phyloP scores from a whole-genome alignment of 179 eudicot genomes.

The Silene vulgaris region DNA sequence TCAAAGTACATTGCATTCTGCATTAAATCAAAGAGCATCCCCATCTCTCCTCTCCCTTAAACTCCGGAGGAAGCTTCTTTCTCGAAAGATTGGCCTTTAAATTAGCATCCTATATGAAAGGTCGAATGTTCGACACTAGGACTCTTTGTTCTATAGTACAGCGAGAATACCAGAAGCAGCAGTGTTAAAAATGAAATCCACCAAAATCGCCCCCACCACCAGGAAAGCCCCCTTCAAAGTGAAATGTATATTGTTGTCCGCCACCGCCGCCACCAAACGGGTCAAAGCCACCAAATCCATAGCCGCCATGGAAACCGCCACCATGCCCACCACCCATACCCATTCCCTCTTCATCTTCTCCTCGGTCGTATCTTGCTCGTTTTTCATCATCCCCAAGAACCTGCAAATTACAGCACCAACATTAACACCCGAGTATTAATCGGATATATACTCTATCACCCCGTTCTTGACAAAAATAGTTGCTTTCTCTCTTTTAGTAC shows the following conservation, averaged over 20 bases:
- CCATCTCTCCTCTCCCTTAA: neutral
- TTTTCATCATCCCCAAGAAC: constrained; percentile 86
- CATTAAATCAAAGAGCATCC: neutral
- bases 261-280: constrained; percentile 71
- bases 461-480: neutral
- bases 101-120: neutral
- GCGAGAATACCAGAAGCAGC: neutral
- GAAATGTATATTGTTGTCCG: constrained; percentile 79
- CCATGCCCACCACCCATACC: constrained; percentile 53
- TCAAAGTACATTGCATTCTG: neutral
- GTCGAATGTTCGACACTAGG: neutral
- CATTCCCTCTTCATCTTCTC: constrained; percentile 87
- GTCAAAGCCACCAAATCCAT: constrained; percentile 71
- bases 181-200: constrained; percentile 50
- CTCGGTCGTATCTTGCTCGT: constrained; percentile 73
- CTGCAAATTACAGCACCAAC: constrained; percentile 31
- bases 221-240: constrained; percentile 90
- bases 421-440: neutral
- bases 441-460: neutral
- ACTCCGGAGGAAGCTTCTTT: constrained; percentile 3
- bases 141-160: neutral
- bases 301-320: constrained; percentile 70
- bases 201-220: constrained; percentile 50
- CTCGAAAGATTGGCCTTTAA: neutral
- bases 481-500: neutral